Evolutionary conservation across 306 rosid species (phyloP), one percentile per base, ranked within the genome.

Genomic region (Quercus berberidifolia): DNA sequence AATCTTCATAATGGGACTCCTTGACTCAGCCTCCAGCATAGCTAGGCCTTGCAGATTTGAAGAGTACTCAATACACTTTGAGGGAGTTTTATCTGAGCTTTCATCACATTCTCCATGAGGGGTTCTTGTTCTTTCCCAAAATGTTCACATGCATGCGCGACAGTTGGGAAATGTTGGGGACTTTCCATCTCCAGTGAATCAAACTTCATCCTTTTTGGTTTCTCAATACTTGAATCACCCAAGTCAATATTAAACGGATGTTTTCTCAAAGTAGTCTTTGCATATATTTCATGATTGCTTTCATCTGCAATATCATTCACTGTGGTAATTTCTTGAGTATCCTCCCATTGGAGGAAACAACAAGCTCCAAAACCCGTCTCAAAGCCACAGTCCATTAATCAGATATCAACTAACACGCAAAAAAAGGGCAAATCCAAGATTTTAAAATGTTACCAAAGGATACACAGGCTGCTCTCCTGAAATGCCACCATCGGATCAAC

Each of bases 321-420:
- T 63, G 12, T 28, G 43, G 20, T 28, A 63, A 28, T 30, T 63
- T 63, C 41, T 41, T 5, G 38, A 73, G 33, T 19, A 43, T 30
- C 76, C 14, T 58, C 68, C 35, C 59, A 33, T 30, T 3, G 26
- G 23, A 26, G 23, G 62, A 81, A 81, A 57, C 13, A 26, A 60
- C 73, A 69, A 26, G 84, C 84, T 60, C 84, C 84, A 12, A 46
- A 70, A 19, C 84, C 80, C 75, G 59, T 72, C 19, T 18, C 77
- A 67, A 52, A 67, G 18, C 4, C 57, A 46, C 9, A 6, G 21
- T 23, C 23, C 25, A 17, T 38, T 25, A 64, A 51, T 19, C 7
- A 65, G 17, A 31, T 43, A 63, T 33, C 54, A 18, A 30, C 41
- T 30, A 31, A n/a, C 52, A 63, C 17, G 13, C 8, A 23, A 67